Base-by-base conservation (phyloP, 371 early-diverging fungal species). In the Haplosporangium sp. region DNA sequence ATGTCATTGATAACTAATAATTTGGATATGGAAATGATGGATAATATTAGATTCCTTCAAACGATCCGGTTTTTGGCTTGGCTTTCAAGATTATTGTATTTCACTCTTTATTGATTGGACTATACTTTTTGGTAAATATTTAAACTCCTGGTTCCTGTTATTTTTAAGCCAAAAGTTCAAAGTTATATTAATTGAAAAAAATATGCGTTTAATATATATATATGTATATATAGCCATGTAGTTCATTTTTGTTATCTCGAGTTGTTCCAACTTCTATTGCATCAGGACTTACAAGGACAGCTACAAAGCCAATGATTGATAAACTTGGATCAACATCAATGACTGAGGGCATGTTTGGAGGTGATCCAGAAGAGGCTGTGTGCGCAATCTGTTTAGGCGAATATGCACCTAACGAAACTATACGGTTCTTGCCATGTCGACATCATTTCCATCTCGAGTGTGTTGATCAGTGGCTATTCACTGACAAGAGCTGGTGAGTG, bases 361-460 rank as follows among this genome's bases (percentile, higher is more conserved):
- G 56, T 2, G 81, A 81, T 17, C 69, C 72, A 11, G 81, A 81
- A 19, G 81, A 81, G 44, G 81, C 81, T 15, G 68, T 63, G 10
- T 81, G 81, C 37, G 81, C 81, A 8, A 81, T 96, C 15, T 96
- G 96, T 82, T 85, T 96, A 10, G 90, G 90, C 65, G 85, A 86
- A 19, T 95, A 94, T 82, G 84, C 79, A 11, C 79, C 84, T 9
- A 86, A 85, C 11, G 92, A 94, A 40, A 82, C 85, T 27, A 86
- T 95, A 37, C 85, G 94, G 34, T 84, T 91, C 44, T 76, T 96
- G 38, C 86, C 88, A 45, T 96, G 96, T 71, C 83, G 84, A 42
- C 96, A 96, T 79, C 93, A 90, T 39, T 96, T 94, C 82, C 96
- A 96, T 82, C 84, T 85, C 50, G 91, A 91, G 40, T 95, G 96